Conservation (phyloP, 2,329 filamentous ascomycete genomes). For the Monosporascus cannonballus region DNA sequence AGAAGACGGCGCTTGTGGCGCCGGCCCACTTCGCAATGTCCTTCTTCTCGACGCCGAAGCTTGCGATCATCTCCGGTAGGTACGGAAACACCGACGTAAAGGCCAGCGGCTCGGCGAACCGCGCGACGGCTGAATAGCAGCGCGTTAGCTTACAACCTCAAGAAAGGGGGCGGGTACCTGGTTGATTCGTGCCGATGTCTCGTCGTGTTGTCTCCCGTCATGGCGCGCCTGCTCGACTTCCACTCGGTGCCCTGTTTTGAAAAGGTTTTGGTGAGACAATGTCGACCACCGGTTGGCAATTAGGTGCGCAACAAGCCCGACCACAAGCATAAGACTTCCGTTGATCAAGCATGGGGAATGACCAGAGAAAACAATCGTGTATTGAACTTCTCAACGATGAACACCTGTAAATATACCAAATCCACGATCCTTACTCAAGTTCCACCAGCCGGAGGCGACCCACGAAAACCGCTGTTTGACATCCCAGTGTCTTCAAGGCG, state of each 20-base stretch:
- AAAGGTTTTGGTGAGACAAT: slow-evolving; percentile 12
- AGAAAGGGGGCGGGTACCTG: slow-evolving; percentile 16
- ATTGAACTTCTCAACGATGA: not conserved
- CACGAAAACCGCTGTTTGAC: not conserved
- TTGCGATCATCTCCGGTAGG: slow-evolving; percentile 76
- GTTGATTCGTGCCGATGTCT: slow-evolving; percentile 6
- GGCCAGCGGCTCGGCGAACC: slow-evolving; percentile 70
- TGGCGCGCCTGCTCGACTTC: not conserved
- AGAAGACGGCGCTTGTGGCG: slow-evolving; percentile 66
- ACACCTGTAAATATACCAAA: not conserved
- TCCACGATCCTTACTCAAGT: not conserved
- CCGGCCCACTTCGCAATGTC: slow-evolving; percentile 79
- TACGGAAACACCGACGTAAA: slow-evolving; percentile 67
- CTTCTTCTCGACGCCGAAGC: slow-evolving; percentile 64
- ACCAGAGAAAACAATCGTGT: not conserved
- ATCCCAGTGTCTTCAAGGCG: not conserved
- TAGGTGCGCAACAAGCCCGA: slow-evolving; percentile 14
- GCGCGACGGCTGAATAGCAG: slow-evolving; percentile 56
- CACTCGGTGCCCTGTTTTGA: slow-evolving; percentile 8
- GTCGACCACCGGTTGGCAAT: slow-evolving; percentile 15
- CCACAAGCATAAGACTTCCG: not conserved
- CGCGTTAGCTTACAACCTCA: slow-evolving; percentile 26
- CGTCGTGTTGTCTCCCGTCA: not conserved
- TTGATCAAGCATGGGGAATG: not conserved
- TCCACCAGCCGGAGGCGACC: not conserved